A percentile compares a stretch with the other conserved stretches of the same genome.
Conservation (phyloP, 768 basidiomycete species). For the Naganishia onofrii region DNA sequence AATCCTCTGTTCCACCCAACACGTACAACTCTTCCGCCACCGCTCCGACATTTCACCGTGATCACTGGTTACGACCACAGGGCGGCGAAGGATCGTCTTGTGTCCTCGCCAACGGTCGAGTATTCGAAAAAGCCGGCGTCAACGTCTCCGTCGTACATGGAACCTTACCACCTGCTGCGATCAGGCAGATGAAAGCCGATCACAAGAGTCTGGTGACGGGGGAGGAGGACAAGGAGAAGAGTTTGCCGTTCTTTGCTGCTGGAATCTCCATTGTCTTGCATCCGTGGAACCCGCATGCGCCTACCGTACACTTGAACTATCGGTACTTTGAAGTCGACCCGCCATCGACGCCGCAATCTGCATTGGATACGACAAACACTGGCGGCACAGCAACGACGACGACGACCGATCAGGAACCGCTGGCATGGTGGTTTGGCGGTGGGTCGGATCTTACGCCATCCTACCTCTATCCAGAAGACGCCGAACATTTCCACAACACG, state of each 20-base stretch:
- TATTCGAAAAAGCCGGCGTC: slow-evolving; percentile 93
- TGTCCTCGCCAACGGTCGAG: slow-evolving; percentile 63
- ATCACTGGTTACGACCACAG: slow-evolving; percentile 62
- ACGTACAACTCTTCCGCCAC: slow-evolving; percentile 30
- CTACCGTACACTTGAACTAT: slow-evolving; percentile 93
- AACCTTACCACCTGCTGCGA: slow-evolving; percentile 77
- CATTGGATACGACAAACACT: slow-evolving; percentile 45
- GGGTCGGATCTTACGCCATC: slow-evolving; percentile 91
- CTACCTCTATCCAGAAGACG: slow-evolving; percentile 86
- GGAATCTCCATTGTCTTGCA: slow-evolving; percentile 92
- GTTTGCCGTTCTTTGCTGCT: slow-evolving; percentile 87
- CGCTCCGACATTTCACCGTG: slow-evolving; percentile 65
- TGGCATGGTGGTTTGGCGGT: slow-evolving; percentile 99
- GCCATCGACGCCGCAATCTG: slow-evolving; percentile 52
- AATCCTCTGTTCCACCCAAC: slow-evolving; percentile 61
- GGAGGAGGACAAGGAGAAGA: slow-evolving; percentile 54
- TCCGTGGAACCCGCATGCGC: slow-evolving; percentile 86
- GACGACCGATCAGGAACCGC: slow-evolving; percentile 57
- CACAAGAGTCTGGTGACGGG: slow-evolving; percentile 60
- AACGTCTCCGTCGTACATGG: slow-evolving; percentile 92
- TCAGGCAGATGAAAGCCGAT: slow-evolving; percentile 92
- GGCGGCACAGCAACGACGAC: slow-evolving; percentile 44
- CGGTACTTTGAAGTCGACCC: slow-evolving; percentile 88
- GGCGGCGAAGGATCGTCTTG: slow-evolving; percentile 73
- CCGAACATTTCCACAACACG: slow-evolving; percentile 75